Evolutionary conservation across 352 stramenopile genomes (phyloP), one percentile per base, ranked within the genome.

Genomic region (Phytophthora macrochlamydospora): DNA sequence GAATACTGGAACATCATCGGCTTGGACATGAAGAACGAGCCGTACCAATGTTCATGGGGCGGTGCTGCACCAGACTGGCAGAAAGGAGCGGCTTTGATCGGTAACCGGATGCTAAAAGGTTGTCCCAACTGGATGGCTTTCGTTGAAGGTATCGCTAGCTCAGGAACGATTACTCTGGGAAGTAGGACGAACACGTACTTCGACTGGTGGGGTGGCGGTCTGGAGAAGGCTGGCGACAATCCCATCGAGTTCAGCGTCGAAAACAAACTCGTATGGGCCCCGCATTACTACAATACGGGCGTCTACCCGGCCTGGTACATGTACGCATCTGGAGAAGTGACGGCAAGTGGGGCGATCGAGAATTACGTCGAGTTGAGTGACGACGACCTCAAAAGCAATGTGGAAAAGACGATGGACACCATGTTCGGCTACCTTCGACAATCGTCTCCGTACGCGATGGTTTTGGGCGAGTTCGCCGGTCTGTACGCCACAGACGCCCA

Each of bases 251-350:
- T 85, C n/a, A 56, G 8, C 4, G 59, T 48, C 13, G 38, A 63
- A 0, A 64, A 89, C 68, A 90, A 90, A 57, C 40, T 90, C 7
- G 81, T 90, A 46, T 90, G 80, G 62, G 78, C 81, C 3, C 81
- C 81, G 18, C 81, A 90, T 56, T 90, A 90, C 64, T 90, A 90
- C 79, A 89, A 86, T 57, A 88, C 81, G 24, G 81, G 65, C 12
- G 79, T 90, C 7, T 83, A 73, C 31, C 81, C 81, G 1, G 79
- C 80, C 24, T 79, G 61, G 75, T 90, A 90, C 45, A 49, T 90
- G 8, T 90, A 90, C 44, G 75, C 52, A 2, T 69, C 66, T 0
- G 75, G 81, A 44, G 59, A 35, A 1, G 28, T 55, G 1, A 56
- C 49, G 6, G 48, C 59, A 0, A 56, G 54, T 29, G 67, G 54